Percentiles rank a stretch among this genome's conserved stretches.
Conservation (phyloP, 2,329 filamentous ascomycete genomes). For the Parascedosporium putredinis region DNA sequence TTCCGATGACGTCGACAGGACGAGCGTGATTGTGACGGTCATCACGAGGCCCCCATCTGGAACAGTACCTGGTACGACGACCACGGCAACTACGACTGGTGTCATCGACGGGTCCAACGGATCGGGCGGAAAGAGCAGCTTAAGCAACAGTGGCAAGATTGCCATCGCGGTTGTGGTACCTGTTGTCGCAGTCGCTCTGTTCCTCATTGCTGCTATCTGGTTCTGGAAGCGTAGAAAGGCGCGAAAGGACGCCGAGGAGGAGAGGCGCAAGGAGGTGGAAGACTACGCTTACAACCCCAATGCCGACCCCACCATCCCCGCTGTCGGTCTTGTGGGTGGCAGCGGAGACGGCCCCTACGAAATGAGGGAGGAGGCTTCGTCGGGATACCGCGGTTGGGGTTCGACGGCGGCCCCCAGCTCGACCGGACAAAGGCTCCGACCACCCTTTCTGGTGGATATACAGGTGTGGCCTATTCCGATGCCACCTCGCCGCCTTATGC, state of each 20-base stretch:
- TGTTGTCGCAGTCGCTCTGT: slow-evolving; percentile 73
- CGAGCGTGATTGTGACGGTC: slow-evolving; percentile 15
- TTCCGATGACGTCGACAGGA: slow-evolving; percentile 10
- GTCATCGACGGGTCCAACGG: slow-evolving; percentile 16
- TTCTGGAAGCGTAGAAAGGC: slow-evolving; percentile 86
- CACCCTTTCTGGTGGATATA: slow-evolving; percentile 61
- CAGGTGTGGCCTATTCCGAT: slow-evolving; percentile 62
- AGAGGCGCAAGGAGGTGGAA: slow-evolving; percentile 89
- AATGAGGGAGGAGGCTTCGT: slow-evolving; percentile 65
- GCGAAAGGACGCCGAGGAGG: slow-evolving; percentile 73
- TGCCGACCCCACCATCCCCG: slow-evolving; percentile 68
- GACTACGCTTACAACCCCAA: slow-evolving; percentile 99
- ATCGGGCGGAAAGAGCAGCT: slow-evolving; percentile 24
- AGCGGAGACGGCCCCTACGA: slow-evolving; percentile 47
- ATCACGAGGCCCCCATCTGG: slow-evolving; percentile 14
- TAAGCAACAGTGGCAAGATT: slow-evolving; percentile 60
- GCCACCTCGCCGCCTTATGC: slow-evolving; percentile 57
- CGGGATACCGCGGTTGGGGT: slow-evolving; percentile 92
- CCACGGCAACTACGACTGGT: slow-evolving; percentile 18
- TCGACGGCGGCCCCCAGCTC: slow-evolving; percentile 56
- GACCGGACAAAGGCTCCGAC: slow-evolving; percentile 76
- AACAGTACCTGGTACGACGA: slow-evolving; percentile 17
- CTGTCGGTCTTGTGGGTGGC: slow-evolving; percentile 28
- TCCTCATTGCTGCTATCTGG: slow-evolving; percentile 67
- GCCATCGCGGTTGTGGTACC: slow-evolving; percentile 91